Evolutionary conservation across 2,329 filamentous ascomycete species (phyloP).

Genomic region (Fusarium agapanthi): DNA sequence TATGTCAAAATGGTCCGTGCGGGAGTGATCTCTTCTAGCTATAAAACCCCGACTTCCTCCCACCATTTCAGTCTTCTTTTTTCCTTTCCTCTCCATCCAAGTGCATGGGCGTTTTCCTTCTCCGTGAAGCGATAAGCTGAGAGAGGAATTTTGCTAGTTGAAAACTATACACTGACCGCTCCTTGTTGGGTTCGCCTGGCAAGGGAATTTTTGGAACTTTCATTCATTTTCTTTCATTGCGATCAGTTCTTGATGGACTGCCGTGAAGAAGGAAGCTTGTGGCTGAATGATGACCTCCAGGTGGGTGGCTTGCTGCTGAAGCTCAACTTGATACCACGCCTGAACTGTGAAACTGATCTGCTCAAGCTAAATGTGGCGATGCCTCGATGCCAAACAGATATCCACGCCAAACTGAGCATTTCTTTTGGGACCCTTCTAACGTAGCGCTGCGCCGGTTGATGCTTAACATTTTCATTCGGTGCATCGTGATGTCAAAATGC

Average conservation of each 20-base stretch:
- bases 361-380: neutral
- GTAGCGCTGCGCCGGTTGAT: neutral
- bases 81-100: constrained; percentile 61
- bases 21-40: constrained; percentile 25
- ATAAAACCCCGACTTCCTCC: constrained; percentile 46
- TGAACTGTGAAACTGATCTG: neutral
- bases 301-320: neutral
- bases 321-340: accelerated
- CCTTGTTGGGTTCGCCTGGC: constrained; percentile 71
- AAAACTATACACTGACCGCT: constrained; percentile 83
- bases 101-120: constrained; percentile 74
- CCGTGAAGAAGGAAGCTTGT: constrained; percentile 51
- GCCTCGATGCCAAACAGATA: neutral
- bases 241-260: constrained; percentile 44
- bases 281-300: neutral
- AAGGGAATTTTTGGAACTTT: constrained; percentile 76
- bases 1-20: constrained; percentile 20
- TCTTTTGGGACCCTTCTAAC: no score
- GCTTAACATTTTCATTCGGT: neutral
- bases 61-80: constrained; percentile 47
- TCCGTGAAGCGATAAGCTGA: constrained; percentile 71
- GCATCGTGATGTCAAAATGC: neutral
- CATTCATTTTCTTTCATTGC: constrained; percentile 54
- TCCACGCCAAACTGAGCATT: no score
- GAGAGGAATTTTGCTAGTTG: constrained; percentile 90